A percentile compares a stretch with the other conserved stretches of the same genome.
Evolutionary conservation across 75 land plant species (phyloP).

Genomic region (Azolla pinnata): DNA sequence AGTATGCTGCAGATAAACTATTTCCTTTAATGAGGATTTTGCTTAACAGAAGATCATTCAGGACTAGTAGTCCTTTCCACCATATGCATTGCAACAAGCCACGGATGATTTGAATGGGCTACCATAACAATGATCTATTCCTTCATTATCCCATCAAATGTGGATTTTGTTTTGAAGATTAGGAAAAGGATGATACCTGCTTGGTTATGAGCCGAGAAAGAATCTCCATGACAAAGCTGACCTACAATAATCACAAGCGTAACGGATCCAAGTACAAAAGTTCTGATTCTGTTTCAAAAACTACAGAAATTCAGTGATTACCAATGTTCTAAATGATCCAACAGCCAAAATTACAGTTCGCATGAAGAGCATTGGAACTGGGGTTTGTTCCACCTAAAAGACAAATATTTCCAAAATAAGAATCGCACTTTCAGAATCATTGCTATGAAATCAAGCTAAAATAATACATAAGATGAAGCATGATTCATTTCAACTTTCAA

Average conservation of each 20-base stretch:
- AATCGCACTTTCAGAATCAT: too few relatives aligned
- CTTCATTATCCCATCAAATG: too few relatives aligned
- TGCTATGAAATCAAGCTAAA: too few relatives aligned
- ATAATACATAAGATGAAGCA: too few relatives aligned
- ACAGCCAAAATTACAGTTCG: constrained; percentile 94
- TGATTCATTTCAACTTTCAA: too few relatives aligned
- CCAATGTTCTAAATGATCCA: constrained; percentile 76
- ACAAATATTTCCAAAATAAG: background rate
- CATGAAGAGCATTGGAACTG: constrained; percentile 91
- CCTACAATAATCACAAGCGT: constrained; percentile 38
- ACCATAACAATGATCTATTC: background rate
- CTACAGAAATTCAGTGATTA: constrained; percentile 17
- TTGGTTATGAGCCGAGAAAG: constrained; percentile 90
- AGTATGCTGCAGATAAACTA: too few relatives aligned
- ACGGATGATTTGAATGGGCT: background rate
- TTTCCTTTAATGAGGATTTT: too few relatives aligned
- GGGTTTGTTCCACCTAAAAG: constrained; percentile 87
- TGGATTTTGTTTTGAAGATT: too few relatives aligned
- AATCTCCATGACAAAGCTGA: constrained; percentile 91
- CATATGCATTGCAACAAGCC: background rate
- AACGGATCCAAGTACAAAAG: background rate
- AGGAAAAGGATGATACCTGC: constrained; percentile 56
- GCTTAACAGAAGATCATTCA: background rate
- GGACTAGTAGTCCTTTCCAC: background rate
- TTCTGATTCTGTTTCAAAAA: background rate